Conservation (phyloP, 2,329 filamentous ascomycete species). For the Plectosphaerella plurivora region DNA sequence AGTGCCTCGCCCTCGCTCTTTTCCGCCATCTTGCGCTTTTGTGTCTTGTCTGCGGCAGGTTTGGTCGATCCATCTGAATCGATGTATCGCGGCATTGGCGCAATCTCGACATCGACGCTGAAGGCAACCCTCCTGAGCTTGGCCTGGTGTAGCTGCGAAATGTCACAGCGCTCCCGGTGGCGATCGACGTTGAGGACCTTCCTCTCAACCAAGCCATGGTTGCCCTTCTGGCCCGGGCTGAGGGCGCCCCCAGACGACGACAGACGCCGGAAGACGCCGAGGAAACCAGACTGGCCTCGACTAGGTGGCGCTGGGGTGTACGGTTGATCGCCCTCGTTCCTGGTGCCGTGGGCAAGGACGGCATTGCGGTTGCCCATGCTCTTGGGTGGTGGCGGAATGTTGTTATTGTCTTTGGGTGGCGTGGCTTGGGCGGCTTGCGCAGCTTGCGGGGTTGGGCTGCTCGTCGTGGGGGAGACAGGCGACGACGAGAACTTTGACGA, state of each 20-base stretch:
- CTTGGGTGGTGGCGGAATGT: slow-evolving; percentile 29
- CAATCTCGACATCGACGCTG: slow-evolving; percentile 96
- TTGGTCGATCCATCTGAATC: slow-evolving; percentile 49
- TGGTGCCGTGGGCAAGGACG: slow-evolving; percentile 52
- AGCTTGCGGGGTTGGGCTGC: slow-evolving; percentile 11
- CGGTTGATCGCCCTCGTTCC: slow-evolving; percentile 56
- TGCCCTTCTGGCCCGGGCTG: slow-evolving; percentile 42
- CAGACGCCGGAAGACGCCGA: slow-evolving; percentile 77
- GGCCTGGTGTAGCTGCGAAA: slow-evolving; percentile 72
- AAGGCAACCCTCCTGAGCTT: slow-evolving; percentile 89
- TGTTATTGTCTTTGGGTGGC: slow-evolving; percentile 24
- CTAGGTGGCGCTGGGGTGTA: slow-evolving; percentile 74
- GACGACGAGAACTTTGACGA: slow-evolving; percentile 84
- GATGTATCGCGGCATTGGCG: slow-evolving; percentile 73
- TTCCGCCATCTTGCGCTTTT: slow-evolving; percentile 61
- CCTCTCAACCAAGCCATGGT: slow-evolving; percentile 72
- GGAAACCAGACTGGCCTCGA: slow-evolving; percentile 63
- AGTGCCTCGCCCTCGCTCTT: slow-evolving; percentile 71
- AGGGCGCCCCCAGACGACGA: slow-evolving; percentile 60
- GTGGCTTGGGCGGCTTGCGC: slow-evolving; percentile 25
- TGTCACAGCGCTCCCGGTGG: slow-evolving; percentile 71
- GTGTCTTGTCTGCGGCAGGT: slow-evolving; percentile 38
- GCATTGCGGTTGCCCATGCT: slow-evolving; percentile 51
- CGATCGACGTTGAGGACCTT: slow-evolving; percentile 81
- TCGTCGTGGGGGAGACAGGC: slow-evolving; percentile 24